Conservation (phyloP, 2,329 filamentous ascomycete species). For the Colletotrichum scovillei region DNA sequence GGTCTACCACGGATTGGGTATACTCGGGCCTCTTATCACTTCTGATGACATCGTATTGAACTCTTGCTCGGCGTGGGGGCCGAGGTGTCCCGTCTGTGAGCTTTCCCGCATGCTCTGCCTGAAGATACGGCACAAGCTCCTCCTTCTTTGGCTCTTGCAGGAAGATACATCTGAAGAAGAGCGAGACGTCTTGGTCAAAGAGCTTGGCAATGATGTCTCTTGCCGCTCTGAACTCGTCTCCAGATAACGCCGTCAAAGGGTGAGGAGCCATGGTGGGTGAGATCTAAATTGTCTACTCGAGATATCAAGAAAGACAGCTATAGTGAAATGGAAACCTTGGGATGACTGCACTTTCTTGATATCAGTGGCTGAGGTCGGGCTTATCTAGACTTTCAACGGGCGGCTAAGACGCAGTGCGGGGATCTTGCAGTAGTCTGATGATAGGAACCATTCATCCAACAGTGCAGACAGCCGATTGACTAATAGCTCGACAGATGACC, state of each 20-base stretch:
- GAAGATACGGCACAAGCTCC: conserved; percentile 68
- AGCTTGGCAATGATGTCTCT: conserved; percentile 56
- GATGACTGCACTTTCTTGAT: neutral
- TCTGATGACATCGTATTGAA: conserved; percentile 56
- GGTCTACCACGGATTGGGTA: conserved; percentile 52
- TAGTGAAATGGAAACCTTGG: neutral
- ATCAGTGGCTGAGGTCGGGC: neutral
- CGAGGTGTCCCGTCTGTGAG: conserved; percentile 54
- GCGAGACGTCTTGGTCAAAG: conserved; percentile 37
- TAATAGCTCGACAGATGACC: neutral
- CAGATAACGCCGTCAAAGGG: conserved; percentile 61
- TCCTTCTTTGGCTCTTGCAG: conserved; percentile 72
- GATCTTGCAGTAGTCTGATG: conserved; percentile 15
- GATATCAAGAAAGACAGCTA: too few relatives aligned
- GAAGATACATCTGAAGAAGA: conserved; percentile 69
- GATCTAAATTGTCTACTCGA: neutral
- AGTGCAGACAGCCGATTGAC: neutral
- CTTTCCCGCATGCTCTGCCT: conserved; percentile 68
- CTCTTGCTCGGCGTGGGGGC: conserved; percentile 57
- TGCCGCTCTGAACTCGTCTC: conserved; percentile 61
- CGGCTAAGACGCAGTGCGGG: conserved; percentile 19
- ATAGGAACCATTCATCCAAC: conserved; percentile 9
- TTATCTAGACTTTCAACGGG: conserved; percentile 20
- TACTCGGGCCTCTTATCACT: conserved; percentile 43
- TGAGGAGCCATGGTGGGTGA: conserved; percentile 40